phyloP scores from a whole-genome alignment of 2,329 filamentous ascomycete species.

The Pyrenochaeta sp. region DNA sequence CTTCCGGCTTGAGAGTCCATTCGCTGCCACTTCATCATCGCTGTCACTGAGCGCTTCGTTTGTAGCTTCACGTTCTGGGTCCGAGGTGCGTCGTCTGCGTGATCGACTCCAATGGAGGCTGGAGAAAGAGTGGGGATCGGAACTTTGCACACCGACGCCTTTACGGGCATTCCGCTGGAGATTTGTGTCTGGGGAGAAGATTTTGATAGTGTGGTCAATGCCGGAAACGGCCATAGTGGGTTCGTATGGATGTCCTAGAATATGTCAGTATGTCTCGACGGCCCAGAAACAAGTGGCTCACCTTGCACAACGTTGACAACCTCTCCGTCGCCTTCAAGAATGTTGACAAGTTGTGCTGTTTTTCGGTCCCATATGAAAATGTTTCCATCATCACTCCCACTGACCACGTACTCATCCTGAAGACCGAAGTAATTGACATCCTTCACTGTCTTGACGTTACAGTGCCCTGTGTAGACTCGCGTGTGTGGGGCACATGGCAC shows the following conservation, averaged over 20 bases:
- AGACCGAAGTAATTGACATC: conserved; percentile 74
- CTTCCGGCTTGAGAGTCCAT: conserved; percentile 63
- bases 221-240: conserved; percentile 71
- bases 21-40: conserved; percentile 49
- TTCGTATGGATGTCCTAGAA: conserved; percentile 69
- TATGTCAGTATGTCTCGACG: conserved; percentile 17
- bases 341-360: conserved; percentile 67
- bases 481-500: conserved; percentile 65
- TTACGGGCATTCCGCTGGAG: conserved; percentile 64
- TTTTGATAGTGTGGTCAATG: conserved; percentile 73
- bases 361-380: conserved; percentile 74
- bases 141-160: conserved; percentile 64
- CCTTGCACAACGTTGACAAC: conserved; percentile 75
- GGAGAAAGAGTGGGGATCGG: conserved; percentile 52
- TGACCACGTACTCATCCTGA: conserved; percentile 73
- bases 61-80: conserved; percentile 7
- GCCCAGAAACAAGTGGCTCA: conserved; percentile 20
- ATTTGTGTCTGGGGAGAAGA: conserved; percentile 68
- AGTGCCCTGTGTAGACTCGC: conserved; percentile 68
- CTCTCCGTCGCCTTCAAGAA: conserved; percentile 71
- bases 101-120: conserved; percentile 43
- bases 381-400: conserved; percentile 70
- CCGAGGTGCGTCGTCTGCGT: conserved; percentile 18
- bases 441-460: conserved; percentile 72
- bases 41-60: conserved; percentile 33